A percentile compares a stretch with the other conserved stretches of the same genome.
These are phyloP conservation scores for Xylaria arbuscula DNA, from an alignment of 2,329 filamentous ascomycete species.

Conservation along the genomic window DNA sequence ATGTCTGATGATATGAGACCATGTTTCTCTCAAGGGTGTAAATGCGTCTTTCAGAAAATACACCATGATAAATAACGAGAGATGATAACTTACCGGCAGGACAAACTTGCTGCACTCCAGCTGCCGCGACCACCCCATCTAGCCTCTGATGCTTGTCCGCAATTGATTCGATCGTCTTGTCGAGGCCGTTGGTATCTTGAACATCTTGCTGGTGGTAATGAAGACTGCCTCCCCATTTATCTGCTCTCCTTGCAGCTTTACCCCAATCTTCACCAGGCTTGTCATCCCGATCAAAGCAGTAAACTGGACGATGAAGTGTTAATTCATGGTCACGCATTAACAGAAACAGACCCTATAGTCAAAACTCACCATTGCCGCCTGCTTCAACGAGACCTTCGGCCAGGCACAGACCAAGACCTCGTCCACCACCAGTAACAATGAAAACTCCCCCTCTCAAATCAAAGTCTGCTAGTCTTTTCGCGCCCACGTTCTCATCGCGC, in stretches of 20 bases:
- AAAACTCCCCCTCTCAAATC: slow-evolving; percentile 74
- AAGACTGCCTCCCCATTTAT: slow-evolving; percentile 71
- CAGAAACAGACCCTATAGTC: not conserved
- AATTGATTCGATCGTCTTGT: slow-evolving; percentile 68
- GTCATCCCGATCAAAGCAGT: slow-evolving; percentile 65
- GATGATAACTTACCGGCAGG: slow-evolving; percentile 47
- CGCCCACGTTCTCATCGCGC: slow-evolving; percentile 46
- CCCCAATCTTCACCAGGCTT: slow-evolving; percentile 68
- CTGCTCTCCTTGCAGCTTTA: slow-evolving; percentile 68
- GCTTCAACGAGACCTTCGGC: slow-evolving; percentile 80
- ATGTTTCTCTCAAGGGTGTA: too few species aligned
- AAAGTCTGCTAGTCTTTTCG: slow-evolving; percentile 71
- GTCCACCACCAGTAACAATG: slow-evolving; percentile 76
- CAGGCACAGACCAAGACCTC: slow-evolving; percentile 78
- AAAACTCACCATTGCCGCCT: slow-evolving; percentile 69
- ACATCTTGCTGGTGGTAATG: slow-evolving; percentile 77
- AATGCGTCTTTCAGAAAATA: not conserved
- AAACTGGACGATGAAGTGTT: slow-evolving; percentile 55
- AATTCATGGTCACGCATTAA: slow-evolving; percentile 8
- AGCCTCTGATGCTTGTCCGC: slow-evolving; percentile 64
- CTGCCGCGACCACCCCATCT: slow-evolving; percentile 78
- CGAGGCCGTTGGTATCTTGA: slow-evolving; percentile 67
- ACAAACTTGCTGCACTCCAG: slow-evolving; percentile 75
- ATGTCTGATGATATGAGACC: too few species aligned
- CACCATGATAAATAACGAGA: not conserved